Base-by-base conservation (phyloP, 1,139 yeast species). In the Candida glucosophila region DNA sequence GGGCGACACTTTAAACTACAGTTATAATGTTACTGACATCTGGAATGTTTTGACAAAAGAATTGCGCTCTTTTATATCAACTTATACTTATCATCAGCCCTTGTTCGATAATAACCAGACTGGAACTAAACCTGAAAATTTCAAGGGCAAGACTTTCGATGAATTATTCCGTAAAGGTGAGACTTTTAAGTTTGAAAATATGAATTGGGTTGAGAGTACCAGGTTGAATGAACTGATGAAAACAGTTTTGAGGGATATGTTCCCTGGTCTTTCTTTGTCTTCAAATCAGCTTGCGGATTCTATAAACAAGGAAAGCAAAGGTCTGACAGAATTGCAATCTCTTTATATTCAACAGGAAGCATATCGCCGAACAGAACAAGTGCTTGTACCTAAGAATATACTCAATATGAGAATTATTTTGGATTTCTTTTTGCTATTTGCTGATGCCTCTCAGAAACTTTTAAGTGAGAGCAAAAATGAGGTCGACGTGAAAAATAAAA, bases 371-470 rank as follows among this genome's bases (percentile, higher is more conserved):
- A 65, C 66, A 36, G 77, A 80, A 29, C 77, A 78, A 32, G 69
- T 79, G 2, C 58, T 88, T 22, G 82, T 82, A 2, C 77, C 81
- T 0, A 74, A 85, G 4, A 76, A 76, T 41, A 68, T 85, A n/a
- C 76, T 80, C 52, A 83, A 86, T 42, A 82, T 86, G 77, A 68
- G 92, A 37, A 69, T 82, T 3, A 68, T 85, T 15, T 49, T 77
- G 31, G 83, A 75, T 30, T 69, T 72, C 26, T 69, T 77, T 17
- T 63, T 77, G 26, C 52, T 69, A 9, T 77, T 77, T 39, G 52
- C 69, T 14, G 72, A 74, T 14, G 67, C 74, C 3, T 58, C 77
- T 1, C 58, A 56, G 20, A 46, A 40, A 19, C 29, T 58, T 4
- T 52, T 57, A 28, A 22, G 35, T 3, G 39, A 44, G 24, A 40